Evolutionary conservation across 1,284 basidiomycete species (phyloP), one percentile per base, ranked within the genome.

Genomic region (Boletus austroedulis): DNA sequence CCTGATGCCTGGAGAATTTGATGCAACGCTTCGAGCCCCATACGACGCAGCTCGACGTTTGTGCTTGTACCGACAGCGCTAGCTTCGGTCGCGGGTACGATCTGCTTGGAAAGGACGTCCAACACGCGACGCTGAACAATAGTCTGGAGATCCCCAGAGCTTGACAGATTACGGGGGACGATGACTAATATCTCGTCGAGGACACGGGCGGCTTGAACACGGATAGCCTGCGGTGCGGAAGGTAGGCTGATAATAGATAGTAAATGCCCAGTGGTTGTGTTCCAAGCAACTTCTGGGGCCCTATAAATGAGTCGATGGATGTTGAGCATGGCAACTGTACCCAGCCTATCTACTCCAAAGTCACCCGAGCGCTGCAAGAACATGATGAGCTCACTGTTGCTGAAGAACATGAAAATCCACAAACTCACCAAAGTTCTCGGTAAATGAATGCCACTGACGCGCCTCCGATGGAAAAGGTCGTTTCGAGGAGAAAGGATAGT

Each of bases 1-100:
- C 93, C 95, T 0, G 92, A 92, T 0, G 88, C 85, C 72, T 98
- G 93, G 19, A 99, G 77, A 53, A 97, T 92, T 64, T 90, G 86
- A 65, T 95, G 92, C 21, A 99, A 75, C 0, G 92, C 93, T 65
- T 96, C 92, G 54, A 96, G 79, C 0, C 93, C 94, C 78, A 94
- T 89, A 29, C 87, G 82, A 15, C 95, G 83, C 45, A 99, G 79
- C 65, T 98, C 95, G 11, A 87, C 79, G 31, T 76, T 82, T 0
- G 85, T 83, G 57, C 74, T 81, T 1, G 79, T 81, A 49, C 75
- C 70, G 31, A 75, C 73, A 64, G 69, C 67, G 59, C 62, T 68
- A 53, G 65, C 68, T 61, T 75, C 67, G 45, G 86, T 58, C 19
- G 48, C 79, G 0, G 85, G 82, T 5, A 89, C 81, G 34, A 95